Evolutionary conservation across 2,329 filamentous ascomycete species (phyloP).

Genomic region (Pezicula rhizophila): DNA sequence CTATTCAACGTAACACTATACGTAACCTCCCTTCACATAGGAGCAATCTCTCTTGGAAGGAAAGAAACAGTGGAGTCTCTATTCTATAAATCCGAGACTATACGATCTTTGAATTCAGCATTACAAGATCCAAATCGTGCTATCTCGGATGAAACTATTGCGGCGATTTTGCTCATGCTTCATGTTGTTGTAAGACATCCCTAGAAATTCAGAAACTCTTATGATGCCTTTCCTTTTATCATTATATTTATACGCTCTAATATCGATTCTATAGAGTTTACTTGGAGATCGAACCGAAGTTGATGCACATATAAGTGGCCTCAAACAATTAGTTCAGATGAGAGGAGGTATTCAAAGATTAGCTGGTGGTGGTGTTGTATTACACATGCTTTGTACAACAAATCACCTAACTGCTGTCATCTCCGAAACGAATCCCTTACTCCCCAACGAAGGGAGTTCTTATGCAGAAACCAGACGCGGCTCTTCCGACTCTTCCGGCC

Average conservation of each 20-base stretch:
- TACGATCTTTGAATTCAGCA: constrained; percentile 6
- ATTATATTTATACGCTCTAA: neutral
- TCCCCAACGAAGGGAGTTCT: neutral
- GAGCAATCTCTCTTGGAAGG: constrained; percentile 1
- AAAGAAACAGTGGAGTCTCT: constrained; percentile 7
- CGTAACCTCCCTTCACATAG: constrained; percentile 10
- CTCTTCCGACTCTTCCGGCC: too few species aligned
- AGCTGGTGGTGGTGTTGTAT: constrained; percentile 8
- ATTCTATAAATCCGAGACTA: constrained; percentile 12
- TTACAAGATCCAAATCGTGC: constrained; percentile 4
- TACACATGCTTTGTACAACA: constrained; percentile 17
- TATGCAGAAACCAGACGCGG: neutral
- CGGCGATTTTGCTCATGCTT: constrained; percentile 10
- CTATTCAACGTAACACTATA: constrained; percentile 14
- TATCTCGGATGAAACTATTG: constrained; percentile 10
- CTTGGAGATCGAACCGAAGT: constrained; percentile 10
- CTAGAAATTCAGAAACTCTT: too few species aligned
- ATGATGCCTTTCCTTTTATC: neutral
- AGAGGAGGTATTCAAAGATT: constrained; percentile 9
- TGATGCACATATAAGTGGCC: constrained; percentile 11
- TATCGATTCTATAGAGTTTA: constrained; percentile 4
- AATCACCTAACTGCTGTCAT: constrained; percentile 14
- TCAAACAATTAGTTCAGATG: constrained; percentile 10
- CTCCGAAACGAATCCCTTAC: constrained; percentile 6
- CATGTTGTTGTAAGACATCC: constrained; percentile 9